Conservation (phyloP, 805 yeast genomes). For the Lipomyces japonicus region DNA sequence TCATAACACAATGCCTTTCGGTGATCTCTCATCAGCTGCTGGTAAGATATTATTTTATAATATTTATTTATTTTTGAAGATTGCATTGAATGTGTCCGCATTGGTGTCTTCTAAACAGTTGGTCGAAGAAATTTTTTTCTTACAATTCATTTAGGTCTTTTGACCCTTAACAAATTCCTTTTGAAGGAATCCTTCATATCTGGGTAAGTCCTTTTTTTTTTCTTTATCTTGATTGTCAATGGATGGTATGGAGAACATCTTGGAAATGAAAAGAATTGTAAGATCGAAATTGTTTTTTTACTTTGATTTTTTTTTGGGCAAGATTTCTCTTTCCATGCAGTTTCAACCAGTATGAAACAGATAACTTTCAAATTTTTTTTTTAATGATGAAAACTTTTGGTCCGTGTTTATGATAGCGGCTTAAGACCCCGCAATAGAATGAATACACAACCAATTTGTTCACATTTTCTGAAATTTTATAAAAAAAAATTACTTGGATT, state of each 20-base stretch:
- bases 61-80: neutral
- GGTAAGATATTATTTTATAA: constrained; percentile 37
- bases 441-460: constrained; percentile 63
- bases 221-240: neutral
- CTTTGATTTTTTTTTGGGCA: no score
- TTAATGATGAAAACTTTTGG: constrained; percentile 63
- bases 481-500: neutral
- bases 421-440: constrained; percentile 82
- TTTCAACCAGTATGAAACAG: no score
- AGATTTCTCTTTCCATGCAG: no score
- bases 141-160: constrained; percentile 13
- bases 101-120: neutral
- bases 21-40: constrained; percentile 44
- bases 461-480: constrained; percentile 34
- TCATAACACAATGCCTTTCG: constrained; percentile 40
- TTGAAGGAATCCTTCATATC: constrained; percentile 40
- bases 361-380: no score
- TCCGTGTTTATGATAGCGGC: constrained; percentile 96
- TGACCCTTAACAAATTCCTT: constrained; percentile 18
- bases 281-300: no score
- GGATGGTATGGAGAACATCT: constrained; percentile 9
- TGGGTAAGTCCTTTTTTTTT: constrained; percentile 64
- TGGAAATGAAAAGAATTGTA: neutral
- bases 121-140: no score
- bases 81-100: neutral